Evolutionary conservation across 305 asterid genomes (phyloP).

Genomic region (Fraxinus baroniana): DNA sequence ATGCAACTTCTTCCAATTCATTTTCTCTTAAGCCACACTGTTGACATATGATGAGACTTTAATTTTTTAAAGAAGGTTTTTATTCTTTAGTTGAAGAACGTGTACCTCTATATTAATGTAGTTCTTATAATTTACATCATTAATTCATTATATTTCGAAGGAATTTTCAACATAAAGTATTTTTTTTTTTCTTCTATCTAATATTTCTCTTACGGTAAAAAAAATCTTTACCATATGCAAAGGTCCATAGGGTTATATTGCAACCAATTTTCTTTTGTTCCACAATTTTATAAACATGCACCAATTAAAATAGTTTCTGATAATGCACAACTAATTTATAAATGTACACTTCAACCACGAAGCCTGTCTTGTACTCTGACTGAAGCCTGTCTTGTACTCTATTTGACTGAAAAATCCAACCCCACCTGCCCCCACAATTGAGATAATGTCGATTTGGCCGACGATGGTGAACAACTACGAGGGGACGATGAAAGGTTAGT

Average conservation of each 20-base stretch:
- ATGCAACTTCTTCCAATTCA: not conserved
- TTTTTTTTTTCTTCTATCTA: not conserved
- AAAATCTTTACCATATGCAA: not conserved
- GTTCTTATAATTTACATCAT: not conserved
- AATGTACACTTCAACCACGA: not conserved
- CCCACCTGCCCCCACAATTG: not conserved
- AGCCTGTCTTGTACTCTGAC: not conserved
- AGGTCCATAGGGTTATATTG: not conserved
- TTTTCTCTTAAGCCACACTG: too few relatives aligned
- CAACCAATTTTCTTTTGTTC: not conserved
- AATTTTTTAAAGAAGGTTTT: too few relatives aligned
- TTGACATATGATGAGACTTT: not conserved
- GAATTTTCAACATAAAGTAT: not conserved
- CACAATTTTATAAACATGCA: not conserved
- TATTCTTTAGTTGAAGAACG: too few relatives aligned
- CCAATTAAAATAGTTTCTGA: not conserved
- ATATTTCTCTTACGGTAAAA: not conserved
- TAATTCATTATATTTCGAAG: not conserved
- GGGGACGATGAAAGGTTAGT: not conserved
- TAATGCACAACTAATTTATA: too few relatives aligned
- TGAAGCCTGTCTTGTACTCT: not conserved
- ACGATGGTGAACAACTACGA: not conserved
- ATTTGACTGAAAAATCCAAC: not conserved
- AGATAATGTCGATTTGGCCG: not conserved
- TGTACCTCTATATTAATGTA: not conserved